These are phyloP conservation scores for Dactylella cylindrospora DNA, from an alignment of 2,329 filamentous ascomycete genomes.

Conservation along the genomic window DNA sequence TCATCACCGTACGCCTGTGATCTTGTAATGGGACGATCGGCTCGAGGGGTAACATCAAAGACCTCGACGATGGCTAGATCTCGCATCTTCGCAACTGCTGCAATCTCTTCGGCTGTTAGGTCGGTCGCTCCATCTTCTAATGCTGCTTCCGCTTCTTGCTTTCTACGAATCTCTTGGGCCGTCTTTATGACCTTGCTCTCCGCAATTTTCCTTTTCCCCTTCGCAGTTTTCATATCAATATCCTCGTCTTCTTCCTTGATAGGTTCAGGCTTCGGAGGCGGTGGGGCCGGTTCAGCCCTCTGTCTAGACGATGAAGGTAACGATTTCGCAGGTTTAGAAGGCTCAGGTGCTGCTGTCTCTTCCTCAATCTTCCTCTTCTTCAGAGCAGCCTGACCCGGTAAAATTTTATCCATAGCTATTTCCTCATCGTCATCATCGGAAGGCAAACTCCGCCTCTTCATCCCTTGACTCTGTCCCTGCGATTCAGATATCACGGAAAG, in stretches of 20 bases:
- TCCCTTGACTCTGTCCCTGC: slow-evolving; percentile 13
- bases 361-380: slow-evolving; percentile 74
- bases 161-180: slow-evolving; percentile 62
- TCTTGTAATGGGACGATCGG: slow-evolving; percentile 46
- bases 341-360: slow-evolving; percentile 50
- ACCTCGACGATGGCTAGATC: slow-evolving; percentile 75
- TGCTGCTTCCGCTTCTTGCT: slow-evolving; percentile 66
- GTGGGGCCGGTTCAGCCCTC: slow-evolving; percentile 12
- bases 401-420: slow-evolving; percentile 69
- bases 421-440: slow-evolving; percentile 52
- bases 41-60: slow-evolving; percentile 63
- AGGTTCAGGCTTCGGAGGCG: slow-evolving; percentile 16
- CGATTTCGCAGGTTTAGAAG: slow-evolving; percentile 13
- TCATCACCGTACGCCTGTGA: slow-evolving; percentile 52
- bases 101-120: slow-evolving; percentile 58
- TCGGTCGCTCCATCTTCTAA: slow-evolving; percentile 60
- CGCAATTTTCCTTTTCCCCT: slow-evolving; percentile 55
- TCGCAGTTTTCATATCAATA: slow-evolving; percentile 50
- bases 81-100: slow-evolving; percentile 65
- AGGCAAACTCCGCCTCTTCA: slow-evolving; percentile 14
- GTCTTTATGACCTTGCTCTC: slow-evolving; percentile 61
- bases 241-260: slow-evolving; percentile 29
- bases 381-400: slow-evolving; percentile 73
- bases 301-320: slow-evolving; percentile 21
- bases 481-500: slow-evolving; percentile 27